A percentile compares a stretch with the other conserved stretches of the same genome.
phyloP scores from a whole-genome alignment of 257 asterid genomes.

The Penstemon davidsonii region DNA sequence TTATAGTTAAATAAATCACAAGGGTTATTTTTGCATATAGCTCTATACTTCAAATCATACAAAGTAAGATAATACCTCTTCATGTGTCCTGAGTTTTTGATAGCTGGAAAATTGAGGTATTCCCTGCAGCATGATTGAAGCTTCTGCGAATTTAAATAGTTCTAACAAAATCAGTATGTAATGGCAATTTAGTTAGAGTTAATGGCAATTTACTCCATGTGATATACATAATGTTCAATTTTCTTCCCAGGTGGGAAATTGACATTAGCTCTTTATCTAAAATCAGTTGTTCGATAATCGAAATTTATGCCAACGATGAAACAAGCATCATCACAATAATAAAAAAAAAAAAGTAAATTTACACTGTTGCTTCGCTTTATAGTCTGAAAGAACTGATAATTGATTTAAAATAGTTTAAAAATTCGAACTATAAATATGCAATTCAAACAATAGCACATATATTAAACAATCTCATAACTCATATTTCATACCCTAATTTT shows the following conservation, averaged over 20 bases:
- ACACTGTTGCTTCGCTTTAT: too few species aligned
- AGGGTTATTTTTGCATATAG: not conserved
- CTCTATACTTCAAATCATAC: not conserved
- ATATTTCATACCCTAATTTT: conserved; percentile 1
- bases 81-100: not conserved
- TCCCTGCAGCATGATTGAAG: not conserved
- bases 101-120: not conserved
- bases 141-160: not conserved
- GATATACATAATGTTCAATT: too few species aligned
- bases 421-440: not conserved
- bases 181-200: conserved; percentile 12
- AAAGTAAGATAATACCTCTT: not conserved
- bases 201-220: too few species aligned
- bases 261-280: too few species aligned
- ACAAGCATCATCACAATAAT: too few species aligned
- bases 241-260: too few species aligned
- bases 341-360: too few species aligned
- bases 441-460: not conserved
- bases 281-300: too few species aligned
- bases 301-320: too few species aligned
- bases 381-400: not conserved
- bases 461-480: not conserved
- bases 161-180: not conserved
- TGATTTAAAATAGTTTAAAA: not conserved
- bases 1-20: not conserved